Evolutionary conservation across 2,329 filamentous ascomycete species (phyloP), one percentile per base, ranked within the genome.

Genomic region (Pseudocercospora eumusae): DNA sequence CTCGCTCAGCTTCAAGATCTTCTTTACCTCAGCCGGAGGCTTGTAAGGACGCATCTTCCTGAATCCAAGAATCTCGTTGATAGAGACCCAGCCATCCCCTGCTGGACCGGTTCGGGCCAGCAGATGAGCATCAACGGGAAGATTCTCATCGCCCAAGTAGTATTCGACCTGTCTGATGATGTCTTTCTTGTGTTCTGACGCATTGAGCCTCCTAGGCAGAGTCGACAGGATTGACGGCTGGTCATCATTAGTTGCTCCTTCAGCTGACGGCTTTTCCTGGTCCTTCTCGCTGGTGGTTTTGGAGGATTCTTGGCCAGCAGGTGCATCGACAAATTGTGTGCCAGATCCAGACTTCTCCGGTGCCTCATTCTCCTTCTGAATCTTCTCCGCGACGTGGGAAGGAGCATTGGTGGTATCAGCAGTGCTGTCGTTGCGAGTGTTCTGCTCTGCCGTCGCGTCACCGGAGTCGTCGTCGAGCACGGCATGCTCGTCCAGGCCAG

Each of bases 61-160:
- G 71, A 81, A 82, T 53, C 77, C 72, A 33, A 75, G 71, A 62
- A 82, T 79, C 40, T 75, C 72, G 56, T 69, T 77, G 64, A 82
- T 70, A 11, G 74, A 76, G 20, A 82, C 78, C 9, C 77, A 76
- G 1, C 74, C 68, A 62, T 80, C 80, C 47, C 79, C 74, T 52
- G 73, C 69, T 13, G 75, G 74, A 28, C 75, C 76, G 44, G 71
- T 70, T 44, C 77, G 76, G 61, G 75, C 74, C 9, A 82, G 75
- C 8, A 82, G 69, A 63, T 80, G 74, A 1, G 71, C 66, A 65
- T 82, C 80, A 0, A 64, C 71, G 1, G 73, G 70, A 3, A 82
- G 75, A 57, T 81, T 82, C 57, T 79, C 76, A 56, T 82, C 80
- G 20, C 77, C 79, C 72, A 82, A 82, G 71, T 81, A 82, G 71